Base-by-base conservation (phyloP, 2,329 filamentous ascomycete genomes). In the Cryoendolithus antarcticus region DNA sequence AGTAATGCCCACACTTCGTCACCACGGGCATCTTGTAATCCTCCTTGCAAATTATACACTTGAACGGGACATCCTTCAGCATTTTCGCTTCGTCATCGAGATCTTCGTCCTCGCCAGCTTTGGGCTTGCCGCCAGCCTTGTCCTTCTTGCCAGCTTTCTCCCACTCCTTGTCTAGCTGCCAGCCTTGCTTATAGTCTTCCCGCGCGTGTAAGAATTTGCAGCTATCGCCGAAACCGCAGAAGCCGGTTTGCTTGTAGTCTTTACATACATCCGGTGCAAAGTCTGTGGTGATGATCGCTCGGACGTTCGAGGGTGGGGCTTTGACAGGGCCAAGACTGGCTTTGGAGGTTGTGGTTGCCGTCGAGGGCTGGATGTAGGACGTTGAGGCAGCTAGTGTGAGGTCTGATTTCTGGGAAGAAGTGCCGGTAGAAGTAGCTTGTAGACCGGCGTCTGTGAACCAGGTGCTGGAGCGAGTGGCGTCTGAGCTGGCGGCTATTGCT, bases 101-200 rank as follows among this genome's bases (percentile, higher is more conserved):
- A 9, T 70, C 64, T 2, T 82, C 67, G 0, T 68, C 62, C 19
- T 62, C 66, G 8, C 69, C 70, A 4, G 52, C 53, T 5, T 66
- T 66, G 45, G 69, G 71, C 51, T 75, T 27, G 24, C 24, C 69
- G 38, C 51, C 50, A 9, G 86, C 4, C 77, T 82, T 3, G 78
- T 75, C 34, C 75, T 80, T 53, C 82, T 88, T 27, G 5, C 77
- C 83, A 2, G 80, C 77, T 29, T 75, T 80, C 57, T 98, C 91
- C 91, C 91, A 98, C 35, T 96, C 89, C 38, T 74, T 73, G 60
- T 98, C 91, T 3, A 98, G 70, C 59, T 96, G 86, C 91, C 91
- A 98, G 2, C 91, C 91, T 57, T 88, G 82, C 51, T 89, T 86
- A 56, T 85, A 82, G 59, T 86, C 82, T 52, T 84, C 80, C 42